Percentiles rank a stretch among this genome's conserved stretches.
phyloP scores from a whole-genome alignment of 257 asterid species.

The Solanum lycopersicoides region DNA sequence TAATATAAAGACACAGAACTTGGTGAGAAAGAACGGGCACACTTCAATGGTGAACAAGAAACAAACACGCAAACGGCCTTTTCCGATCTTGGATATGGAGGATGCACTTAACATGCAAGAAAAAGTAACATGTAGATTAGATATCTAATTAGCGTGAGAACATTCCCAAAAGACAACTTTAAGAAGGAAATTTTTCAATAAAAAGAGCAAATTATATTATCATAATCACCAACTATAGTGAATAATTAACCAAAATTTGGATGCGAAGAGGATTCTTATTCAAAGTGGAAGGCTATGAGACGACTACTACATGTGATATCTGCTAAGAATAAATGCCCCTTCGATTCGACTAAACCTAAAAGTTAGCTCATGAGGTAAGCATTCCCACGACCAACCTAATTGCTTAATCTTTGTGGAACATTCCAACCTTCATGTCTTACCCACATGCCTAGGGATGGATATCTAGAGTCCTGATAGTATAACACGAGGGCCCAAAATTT shows the following conservation, averaged over 20 bases:
- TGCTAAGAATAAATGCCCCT: not conserved
- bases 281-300: not conserved
- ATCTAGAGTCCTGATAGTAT: not conserved
- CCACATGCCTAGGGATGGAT: not conserved
- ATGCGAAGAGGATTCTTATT: not conserved
- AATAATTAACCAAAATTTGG: not conserved
- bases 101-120: not conserved
- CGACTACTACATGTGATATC: not conserved
- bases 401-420: not conserved
- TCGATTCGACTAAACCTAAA: not conserved
- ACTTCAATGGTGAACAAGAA: not conserved
- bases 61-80: not conserved
- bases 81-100: not conserved
- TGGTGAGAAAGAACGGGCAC: not conserved
- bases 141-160: not conserved
- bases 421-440: not conserved
- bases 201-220: not conserved
- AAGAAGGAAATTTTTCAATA: not conserved
- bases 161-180: not conserved
- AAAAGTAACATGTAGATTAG: not conserved
- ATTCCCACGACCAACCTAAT: not conserved
- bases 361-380: not conserved
- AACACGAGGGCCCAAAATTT: not conserved
- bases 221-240: not conserved
- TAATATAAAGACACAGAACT: not conserved